Conservation (phyloP, 192 early-diverging fungal species). For the Pilaira anomala region DNA sequence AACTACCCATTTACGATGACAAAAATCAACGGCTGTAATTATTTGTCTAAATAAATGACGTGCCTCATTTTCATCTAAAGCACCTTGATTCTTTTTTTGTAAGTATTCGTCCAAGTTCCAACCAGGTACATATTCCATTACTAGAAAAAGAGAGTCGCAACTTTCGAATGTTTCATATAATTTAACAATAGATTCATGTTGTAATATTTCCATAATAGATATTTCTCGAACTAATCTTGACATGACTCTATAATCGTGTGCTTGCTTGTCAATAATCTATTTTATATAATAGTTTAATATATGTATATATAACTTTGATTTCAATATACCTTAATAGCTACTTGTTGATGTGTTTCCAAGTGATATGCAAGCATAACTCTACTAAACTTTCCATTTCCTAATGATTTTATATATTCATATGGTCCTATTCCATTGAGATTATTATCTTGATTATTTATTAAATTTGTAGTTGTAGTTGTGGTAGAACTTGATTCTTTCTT, state of each 20-base stretch:
- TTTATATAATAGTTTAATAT: too few relatives aligned
- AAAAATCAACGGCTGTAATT: slow-evolving; percentile 73
- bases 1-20: slow-evolving; percentile 73
- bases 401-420: slow-evolving; percentile 68
- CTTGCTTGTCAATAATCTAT: slow-evolving; percentile 53
- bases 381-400: slow-evolving; percentile 81
- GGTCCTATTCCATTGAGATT: slow-evolving; percentile 51
- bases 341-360: slow-evolving; percentile 36
- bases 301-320: too few relatives aligned
- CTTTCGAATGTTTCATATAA: slow-evolving; percentile 82
- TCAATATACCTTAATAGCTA: slow-evolving; percentile 36
- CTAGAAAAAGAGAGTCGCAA: slow-evolving; percentile 73
- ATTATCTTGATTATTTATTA: slow-evolving; percentile 35
- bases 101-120: slow-evolving; percentile 88
- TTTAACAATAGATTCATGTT: slow-evolving; percentile 89
- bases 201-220: slow-evolving; percentile 75
- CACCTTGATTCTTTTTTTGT: slow-evolving; percentile 61
- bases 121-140: slow-evolving; percentile 86
- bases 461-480: background rate
- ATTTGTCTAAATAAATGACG: slow-evolving; percentile 82
- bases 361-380: slow-evolving; percentile 74
- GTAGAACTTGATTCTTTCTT: background rate
- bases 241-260: slow-evolving; percentile 50
- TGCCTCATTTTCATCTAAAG: slow-evolving; percentile 82
- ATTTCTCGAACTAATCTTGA: slow-evolving; percentile 78